Evolutionary conservation across 2,329 filamentous ascomycete genomes (phyloP), one percentile per base, ranked within the genome.

Genomic region (Amauroascus niger): DNA sequence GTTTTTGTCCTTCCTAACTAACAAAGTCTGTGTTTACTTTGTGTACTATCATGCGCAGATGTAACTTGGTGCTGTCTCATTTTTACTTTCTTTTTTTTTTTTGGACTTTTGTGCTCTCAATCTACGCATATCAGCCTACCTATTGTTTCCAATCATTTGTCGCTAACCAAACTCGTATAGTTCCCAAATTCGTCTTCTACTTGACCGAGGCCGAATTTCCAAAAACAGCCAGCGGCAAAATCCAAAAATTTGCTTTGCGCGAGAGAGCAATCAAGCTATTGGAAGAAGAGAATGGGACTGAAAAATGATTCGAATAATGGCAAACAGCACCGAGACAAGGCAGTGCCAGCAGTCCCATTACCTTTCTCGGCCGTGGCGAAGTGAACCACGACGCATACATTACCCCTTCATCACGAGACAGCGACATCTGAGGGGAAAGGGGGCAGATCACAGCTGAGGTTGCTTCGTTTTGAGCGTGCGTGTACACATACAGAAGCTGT

Each of bases 181-280:
- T 87, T 50, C 91, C 91, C 0, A 93, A 87, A 69, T 81, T 91
- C 65, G 79, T 97, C n/a, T 95, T 95, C 66, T 95, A 87, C 79
- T 76, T 87, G 8, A 44, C 55, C 2, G 61, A 63, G 5, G 77
- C 83, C 0, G 80, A 82, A n/a, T 94, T 87, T 66, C 91, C 91
- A 18, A 96, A 95, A 78, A 98, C 93, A 33, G 87, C 89, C 5
- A 95, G 88, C 67, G 91, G 91, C 22, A 98, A 98, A 79, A 90
- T 97, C 53, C 88, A 95, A 73, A 96, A 97, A 73, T 96, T 86
- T 67, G 91, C 85, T 73, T 68, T 97, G 63, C 79, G 81, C 64
- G 85, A 89, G 14, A 73, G 78, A 63, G 90, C 81, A 0, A 64
- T 78, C 37, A 61, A 72, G 59, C 59, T 79, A 52, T 57, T 81